phyloP scores from a whole-genome alignment of 345 rosid species.

The Turnera subulata region DNA sequence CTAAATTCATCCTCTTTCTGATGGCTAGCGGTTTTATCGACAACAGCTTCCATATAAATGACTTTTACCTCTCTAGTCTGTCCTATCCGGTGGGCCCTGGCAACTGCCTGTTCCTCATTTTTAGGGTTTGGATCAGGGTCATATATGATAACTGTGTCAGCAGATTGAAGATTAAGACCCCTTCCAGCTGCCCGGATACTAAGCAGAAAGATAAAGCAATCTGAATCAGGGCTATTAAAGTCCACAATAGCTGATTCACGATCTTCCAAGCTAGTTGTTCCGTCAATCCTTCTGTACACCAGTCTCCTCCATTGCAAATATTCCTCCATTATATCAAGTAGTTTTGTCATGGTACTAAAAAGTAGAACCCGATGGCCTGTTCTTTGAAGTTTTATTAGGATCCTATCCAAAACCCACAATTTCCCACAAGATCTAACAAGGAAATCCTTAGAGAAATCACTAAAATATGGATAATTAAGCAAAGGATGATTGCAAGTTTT shows the following conservation, averaged over 20 bases:
- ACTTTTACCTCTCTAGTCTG: constrained; percentile 97
- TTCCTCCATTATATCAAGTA: constrained; percentile 96
- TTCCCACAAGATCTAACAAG: constrained; percentile 95
- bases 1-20: constrained; percentile 92
- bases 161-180: constrained; percentile 99
- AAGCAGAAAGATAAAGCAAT: constrained; percentile 91
- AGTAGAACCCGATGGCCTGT: constrained; percentile 96
- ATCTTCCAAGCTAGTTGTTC: constrained; percentile 98
- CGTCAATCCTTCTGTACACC: constrained; percentile 93
- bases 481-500: constrained; percentile 97
- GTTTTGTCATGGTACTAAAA: constrained; percentile 99
- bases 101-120: constrained; percentile 99
- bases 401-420: constrained; percentile 90
- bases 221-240: constrained; percentile 78
- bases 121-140: constrained; percentile 99
- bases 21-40: constrained; percentile 81
- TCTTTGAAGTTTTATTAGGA: constrained; percentile 89
- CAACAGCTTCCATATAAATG: constrained; percentile 99
- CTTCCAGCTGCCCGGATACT: constrained; percentile 99
- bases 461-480: constrained; percentile 91
- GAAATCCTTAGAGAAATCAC: constrained; percentile 83
- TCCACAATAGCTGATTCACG: constrained; percentile 99
- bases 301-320: constrained; percentile 93
- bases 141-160: constrained; percentile 96
- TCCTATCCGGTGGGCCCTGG: constrained; percentile 99